Conservation (phyloP, 2,329 filamentous ascomycete species). For the Aureobasidium vineae region DNA sequence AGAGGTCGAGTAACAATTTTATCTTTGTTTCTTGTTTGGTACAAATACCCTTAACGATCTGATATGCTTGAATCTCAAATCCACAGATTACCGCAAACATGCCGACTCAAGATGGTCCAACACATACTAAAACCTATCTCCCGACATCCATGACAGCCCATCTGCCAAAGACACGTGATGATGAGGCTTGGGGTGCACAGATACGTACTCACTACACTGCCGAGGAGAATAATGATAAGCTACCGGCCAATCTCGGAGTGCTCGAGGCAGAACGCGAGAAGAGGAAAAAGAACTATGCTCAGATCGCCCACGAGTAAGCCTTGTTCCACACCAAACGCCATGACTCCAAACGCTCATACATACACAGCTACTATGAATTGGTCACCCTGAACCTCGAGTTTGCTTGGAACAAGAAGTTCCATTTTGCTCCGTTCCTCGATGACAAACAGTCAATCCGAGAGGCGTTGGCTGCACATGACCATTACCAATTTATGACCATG, state of each 20-base stretch:
- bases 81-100: neutral
- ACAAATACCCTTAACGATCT: neutral
- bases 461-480: conserved; percentile 95
- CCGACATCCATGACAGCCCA: neutral
- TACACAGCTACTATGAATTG: conserved; percentile 50
- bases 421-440: conserved; percentile 90
- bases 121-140: neutral
- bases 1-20: too few species aligned
- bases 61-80: neutral
- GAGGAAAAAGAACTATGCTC: conserved; percentile 5
- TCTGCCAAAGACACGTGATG: neutral
- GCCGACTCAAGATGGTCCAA: neutral
- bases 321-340: neutral
- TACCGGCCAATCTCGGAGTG: neutral
- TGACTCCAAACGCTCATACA: neutral
- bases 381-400: conserved; percentile 68
- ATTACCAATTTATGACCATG: conserved; percentile 91
- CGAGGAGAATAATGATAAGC: conserved; percentile 4
- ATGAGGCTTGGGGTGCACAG: neutral
- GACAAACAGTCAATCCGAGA: conserved; percentile 78
- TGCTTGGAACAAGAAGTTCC: conserved; percentile 93
- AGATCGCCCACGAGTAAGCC: conserved; percentile 17
- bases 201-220: conserved; percentile 1
- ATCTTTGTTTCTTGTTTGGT: too few species aligned
- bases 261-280: conserved; percentile 13